Conservation (phyloP, 257 asterid species). For the Nicotiana tomentosiformis region DNA sequence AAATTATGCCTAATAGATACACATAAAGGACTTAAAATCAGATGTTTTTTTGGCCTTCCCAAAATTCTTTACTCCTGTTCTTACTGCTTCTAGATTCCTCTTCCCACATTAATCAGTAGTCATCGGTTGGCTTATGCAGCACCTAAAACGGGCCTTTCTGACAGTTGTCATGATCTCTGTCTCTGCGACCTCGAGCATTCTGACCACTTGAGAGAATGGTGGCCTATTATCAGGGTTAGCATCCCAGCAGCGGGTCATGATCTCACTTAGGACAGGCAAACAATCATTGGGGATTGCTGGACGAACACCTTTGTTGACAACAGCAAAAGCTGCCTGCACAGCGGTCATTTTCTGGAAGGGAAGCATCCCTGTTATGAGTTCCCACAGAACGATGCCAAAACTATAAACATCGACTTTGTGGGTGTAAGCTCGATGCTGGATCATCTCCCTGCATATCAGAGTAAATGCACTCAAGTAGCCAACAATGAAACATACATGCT, state of each 20-base stretch:
- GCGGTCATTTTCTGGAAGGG: conserved; percentile 97
- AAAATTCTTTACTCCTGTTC: conserved; percentile 22
- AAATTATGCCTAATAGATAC: conserved; percentile 55
- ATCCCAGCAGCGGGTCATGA: conserved; percentile 96
- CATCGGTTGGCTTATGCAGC: conserved; percentile 90
- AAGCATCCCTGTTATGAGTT: conserved; percentile 90
- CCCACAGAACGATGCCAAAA: conserved; percentile 96
- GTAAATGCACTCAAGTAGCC: conserved; percentile 10
- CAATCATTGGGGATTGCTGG: conserved; percentile 75
- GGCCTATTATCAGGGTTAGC: conserved; percentile 82
- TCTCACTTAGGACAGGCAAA: conserved; percentile 66
- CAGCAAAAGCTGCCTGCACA: conserved; percentile 96
- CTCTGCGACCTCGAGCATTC: conserved; percentile 92
- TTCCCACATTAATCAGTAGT: conserved; percentile 49
- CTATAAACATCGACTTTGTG: conserved; percentile 96
- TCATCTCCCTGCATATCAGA: conserved; percentile 77
- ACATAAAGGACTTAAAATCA: conserved; percentile 28
- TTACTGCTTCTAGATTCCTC: conserved; percentile 18
- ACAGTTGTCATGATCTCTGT: conserved; percentile 77
- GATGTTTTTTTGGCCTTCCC: conserved; percentile 18
- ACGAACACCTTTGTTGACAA: conserved; percentile 90
- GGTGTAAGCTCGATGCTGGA: conserved; percentile 90
- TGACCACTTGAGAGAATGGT: conserved; percentile 72
- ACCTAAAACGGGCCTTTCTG: conserved; percentile 95
- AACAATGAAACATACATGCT: neutral